phyloP scores from a whole-genome alignment of 805 yeast genomes.

The Candida lessepsii region DNA sequence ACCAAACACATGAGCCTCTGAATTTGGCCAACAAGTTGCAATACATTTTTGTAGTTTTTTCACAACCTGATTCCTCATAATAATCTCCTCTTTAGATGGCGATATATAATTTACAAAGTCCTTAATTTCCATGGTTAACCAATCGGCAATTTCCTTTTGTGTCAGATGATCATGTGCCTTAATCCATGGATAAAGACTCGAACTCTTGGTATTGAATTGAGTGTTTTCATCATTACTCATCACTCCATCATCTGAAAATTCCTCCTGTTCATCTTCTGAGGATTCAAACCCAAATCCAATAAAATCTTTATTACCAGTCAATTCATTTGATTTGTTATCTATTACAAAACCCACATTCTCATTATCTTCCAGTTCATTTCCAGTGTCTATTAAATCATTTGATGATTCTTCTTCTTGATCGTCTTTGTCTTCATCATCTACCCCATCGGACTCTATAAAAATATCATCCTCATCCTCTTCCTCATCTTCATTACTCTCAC shows the following conservation, averaged over 20 bases:
- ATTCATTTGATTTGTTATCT: conserved; percentile 26
- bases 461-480: conserved; percentile 17
- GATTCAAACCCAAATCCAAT: conserved; percentile 55
- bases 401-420: conserved; percentile 7
- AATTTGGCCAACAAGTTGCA: conserved; percentile 67
- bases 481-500: conserved; percentile 19
- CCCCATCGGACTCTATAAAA: conserved; percentile 16
- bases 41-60: conserved; percentile 53
- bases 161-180: conserved; percentile 72
- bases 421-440: conserved; percentile 16
- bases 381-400: conserved; percentile 3
- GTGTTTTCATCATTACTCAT: conserved; percentile 37
- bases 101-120: conserved; percentile 85
- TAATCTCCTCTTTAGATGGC: conserved; percentile 74
- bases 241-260: conserved; percentile 30
- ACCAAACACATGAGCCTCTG: conserved; percentile 85
- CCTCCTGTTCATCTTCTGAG: conserved; percentile 34
- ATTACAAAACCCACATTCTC: background rate
- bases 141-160: conserved; percentile 76
- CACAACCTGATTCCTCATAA: conserved; percentile 64
- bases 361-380: background rate
- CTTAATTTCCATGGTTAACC: conserved; percentile 82
- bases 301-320: conserved; percentile 49
- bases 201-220: conserved; percentile 21
- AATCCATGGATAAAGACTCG: conserved; percentile 67